These are phyloP conservation scores for Kentomonas sorsogonicus DNA, from an alignment of 208 protist species.

Conservation along the genomic window DNA sequence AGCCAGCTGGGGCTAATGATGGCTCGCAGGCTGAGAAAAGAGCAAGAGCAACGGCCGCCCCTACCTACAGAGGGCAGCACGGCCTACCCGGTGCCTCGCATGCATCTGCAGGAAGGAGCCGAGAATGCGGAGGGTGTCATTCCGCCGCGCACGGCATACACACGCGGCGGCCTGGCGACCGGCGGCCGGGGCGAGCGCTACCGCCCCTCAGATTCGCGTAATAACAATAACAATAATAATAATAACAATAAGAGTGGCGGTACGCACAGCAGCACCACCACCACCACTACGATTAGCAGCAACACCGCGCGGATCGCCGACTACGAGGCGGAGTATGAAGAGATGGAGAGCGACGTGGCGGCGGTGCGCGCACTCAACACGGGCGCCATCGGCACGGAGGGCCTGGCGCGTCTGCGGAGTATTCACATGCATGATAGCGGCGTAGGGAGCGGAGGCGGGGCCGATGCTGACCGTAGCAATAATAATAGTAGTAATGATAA, in stretches of 20 bases:
- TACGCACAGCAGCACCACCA: background rate
- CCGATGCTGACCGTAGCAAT: no score
- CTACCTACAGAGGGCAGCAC: constrained; percentile 23
- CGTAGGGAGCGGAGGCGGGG: no score
- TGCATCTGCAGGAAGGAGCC: constrained; percentile 60
- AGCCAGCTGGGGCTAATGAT: background rate
- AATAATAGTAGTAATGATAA: no score
- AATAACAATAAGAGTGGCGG: background rate
- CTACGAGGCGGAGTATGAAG: no score
- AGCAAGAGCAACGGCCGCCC: background rate
- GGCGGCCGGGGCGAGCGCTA: background rate
- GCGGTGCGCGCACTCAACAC: no score
- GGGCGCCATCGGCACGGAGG: no score
- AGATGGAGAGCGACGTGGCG: no score
- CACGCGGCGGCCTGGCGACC: constrained; percentile 15
- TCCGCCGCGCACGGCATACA: constrained; percentile 34
- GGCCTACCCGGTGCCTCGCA: constrained; percentile 53
- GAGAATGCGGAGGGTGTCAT: constrained; percentile 73
- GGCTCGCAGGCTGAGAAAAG: background rate
- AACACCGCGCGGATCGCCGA: no score
- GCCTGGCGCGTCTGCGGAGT: no score
- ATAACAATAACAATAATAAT: background rate
- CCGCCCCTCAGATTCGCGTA: background rate
- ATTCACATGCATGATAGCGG: no score
- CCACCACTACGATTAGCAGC: background rate